Percentiles rank a stretch among this genome's conserved stretches.
Evolutionary conservation across 2,329 filamentous ascomycete genomes (phyloP).

Genomic region (Beauveria asiatica): DNA sequence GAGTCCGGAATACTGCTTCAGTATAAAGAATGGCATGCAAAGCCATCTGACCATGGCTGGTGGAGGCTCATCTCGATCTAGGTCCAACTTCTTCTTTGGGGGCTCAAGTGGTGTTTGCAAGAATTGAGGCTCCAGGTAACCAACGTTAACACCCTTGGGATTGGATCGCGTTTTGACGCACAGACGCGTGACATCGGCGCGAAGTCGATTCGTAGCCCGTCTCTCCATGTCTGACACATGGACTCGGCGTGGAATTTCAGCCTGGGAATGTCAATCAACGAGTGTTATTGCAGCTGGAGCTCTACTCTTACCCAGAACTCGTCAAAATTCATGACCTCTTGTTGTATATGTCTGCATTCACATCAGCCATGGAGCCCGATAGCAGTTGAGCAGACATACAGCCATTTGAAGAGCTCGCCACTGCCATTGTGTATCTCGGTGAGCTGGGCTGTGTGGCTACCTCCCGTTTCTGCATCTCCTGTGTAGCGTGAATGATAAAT

Average conservation of each 20-base stretch:
- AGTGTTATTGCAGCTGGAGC: rapidly evolving
- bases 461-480: conserved; percentile 28
- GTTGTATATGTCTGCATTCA: conserved; percentile 26
- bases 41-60: conserved; percentile 28
- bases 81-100: conserved; percentile 15
- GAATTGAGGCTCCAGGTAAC: conserved; percentile 32
- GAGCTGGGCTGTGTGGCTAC: conserved; percentile 26
- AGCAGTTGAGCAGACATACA: conserved; percentile 19
- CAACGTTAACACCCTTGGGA: conserved; percentile 29
- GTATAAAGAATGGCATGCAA: conserved; percentile 39
- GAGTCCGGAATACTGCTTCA: conserved; percentile 34
- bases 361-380: conserved; percentile 12
- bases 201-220: conserved; percentile 26
- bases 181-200: conserved; percentile 28
- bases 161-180: conserved; percentile 29
- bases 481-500: conserved; percentile 30
- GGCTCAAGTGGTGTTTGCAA: conserved; percentile 28
- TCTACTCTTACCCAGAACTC: conserved; percentile 27
- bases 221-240: conserved; percentile 27
- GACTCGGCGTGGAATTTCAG: conserved; percentile 26
- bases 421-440: conserved; percentile 27
- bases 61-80: conserved; percentile 10
- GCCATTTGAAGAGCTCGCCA: conserved; percentile 33
- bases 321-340: conserved; percentile 34
- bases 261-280: conserved; percentile 16